Base-by-base conservation (phyloP, 352 stramenopile species). In the Phytophthora foliorum region DNA sequence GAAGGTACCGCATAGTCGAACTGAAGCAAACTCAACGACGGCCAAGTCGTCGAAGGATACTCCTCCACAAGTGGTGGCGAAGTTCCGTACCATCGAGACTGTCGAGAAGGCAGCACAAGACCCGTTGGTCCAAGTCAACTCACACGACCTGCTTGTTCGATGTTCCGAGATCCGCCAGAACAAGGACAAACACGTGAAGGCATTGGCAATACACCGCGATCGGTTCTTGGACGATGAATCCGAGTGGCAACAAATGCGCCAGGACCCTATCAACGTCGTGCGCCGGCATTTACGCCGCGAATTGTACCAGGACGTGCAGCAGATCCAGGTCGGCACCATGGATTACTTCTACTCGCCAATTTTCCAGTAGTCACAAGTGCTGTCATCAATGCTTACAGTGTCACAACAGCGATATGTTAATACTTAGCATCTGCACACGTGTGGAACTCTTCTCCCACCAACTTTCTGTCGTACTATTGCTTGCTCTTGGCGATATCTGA, bases 211-310 rank as follows among this genome's bases (percentile, higher is more conserved):
- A 25, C 78, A 89, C 48, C 77, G 84, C 19, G 72, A 92, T 57
- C 64, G 56, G 16, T 92, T 93, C 57, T 52, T 84, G 11, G 77
- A 90, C 4, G 67, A 82, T 2, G 84, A 93, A 29, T 68, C 76
- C 1, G 75, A 81, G 31, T 93, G 84, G 83, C 77, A 91, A 21
- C 55, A 68, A 9, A 91, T 89, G 77, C 83, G 85, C 0, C 85
- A 92, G 44, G 83, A 92, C 31, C 82, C 81, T 3, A 89, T 85
- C 60, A 92, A 89, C 53, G 61, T 92, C 21, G 72, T 94, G 29
- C 73, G 83, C 2, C 69, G 81, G 0, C 82, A 90, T 51, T 65
- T 94, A 32, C 69, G 80, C 11, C 82, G 81, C 22, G 75, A 75
- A 31, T 55, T 91, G 7, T 84, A 81, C 50, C 74, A 84, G n/a